These are phyloP conservation scores for Cantharellus anzutake DNA, from an alignment of 768 basidiomycete species.

Conservation along the genomic window DNA sequence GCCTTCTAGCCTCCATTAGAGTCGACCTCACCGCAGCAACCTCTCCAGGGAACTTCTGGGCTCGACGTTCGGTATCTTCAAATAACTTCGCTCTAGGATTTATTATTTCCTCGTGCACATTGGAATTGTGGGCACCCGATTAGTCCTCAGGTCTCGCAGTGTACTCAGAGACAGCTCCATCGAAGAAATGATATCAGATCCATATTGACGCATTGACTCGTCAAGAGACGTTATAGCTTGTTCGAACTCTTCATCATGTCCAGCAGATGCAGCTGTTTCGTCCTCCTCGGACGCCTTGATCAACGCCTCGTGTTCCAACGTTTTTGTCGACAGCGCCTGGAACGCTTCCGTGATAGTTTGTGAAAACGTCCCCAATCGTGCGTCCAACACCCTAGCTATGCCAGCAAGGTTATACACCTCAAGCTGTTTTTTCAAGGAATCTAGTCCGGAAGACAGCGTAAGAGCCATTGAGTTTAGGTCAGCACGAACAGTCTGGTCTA, in stretches of 20 bases:
- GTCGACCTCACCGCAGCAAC: background rate
- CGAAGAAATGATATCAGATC: conserved; percentile 22
- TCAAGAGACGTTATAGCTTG: conserved; percentile 22
- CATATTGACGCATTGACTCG: conserved; percentile 16
- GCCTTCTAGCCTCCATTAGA: background rate
- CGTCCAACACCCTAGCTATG: conserved; percentile 29
- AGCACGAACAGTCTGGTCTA: conserved; percentile 49
- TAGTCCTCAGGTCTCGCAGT: conserved; percentile 35
- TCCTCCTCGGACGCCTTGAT: background rate
- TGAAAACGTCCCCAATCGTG: conserved; percentile 14
- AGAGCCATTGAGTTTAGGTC: conserved; percentile 54
- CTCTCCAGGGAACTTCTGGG: background rate
- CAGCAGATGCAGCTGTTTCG: conserved; percentile 8
- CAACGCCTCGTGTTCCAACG: conserved; percentile 4
- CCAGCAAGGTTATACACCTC: conserved; percentile 32
- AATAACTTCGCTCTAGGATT: conserved; percentile 29
- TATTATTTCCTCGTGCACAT: conserved; percentile 30
- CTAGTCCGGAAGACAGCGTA: conserved; percentile 35
- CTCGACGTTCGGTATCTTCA: conserved; percentile 22
- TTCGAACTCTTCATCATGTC: conserved; percentile 19
- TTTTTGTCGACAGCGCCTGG: conserved; percentile 17
- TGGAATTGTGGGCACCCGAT: conserved; percentile 24
- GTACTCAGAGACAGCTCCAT: conserved; percentile 36
- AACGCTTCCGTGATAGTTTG: conserved; percentile 24
- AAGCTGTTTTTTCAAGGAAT: conserved; percentile 28